Evolutionary conservation across 805 yeast genomes (phyloP), one percentile per base, ranked within the genome.

Genomic region (Starmerella riodocensis): DNA sequence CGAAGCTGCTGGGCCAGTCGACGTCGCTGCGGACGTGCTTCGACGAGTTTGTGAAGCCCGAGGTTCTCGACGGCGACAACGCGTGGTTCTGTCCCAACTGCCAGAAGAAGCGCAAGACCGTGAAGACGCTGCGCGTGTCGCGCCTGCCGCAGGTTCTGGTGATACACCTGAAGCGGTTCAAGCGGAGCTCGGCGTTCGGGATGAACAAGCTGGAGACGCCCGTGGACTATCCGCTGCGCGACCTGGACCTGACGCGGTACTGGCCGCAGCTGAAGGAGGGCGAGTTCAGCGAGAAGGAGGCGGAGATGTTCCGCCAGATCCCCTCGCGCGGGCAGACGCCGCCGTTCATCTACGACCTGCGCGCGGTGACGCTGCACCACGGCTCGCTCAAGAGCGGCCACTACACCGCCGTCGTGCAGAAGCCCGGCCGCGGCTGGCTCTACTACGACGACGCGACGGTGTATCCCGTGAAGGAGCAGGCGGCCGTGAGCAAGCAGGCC

Each of bases 371-470:
- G 13, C 76, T 82, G 48, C 96, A 86, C 58, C 74, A 62, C 45
- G 96, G 96, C 11, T 75, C 79, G 29, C 64, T 86, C 28, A 71
- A 76, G 30, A 80, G 86, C 7, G 96, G 96, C 0, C 96, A 86
- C 58, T 86, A 86, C 58, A 86, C 95, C 0, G 64, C 93, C 1
- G 81, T 66, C 53, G 88, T 82, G 4, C 63, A 74, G 53, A 82
- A 82, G 52, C 75, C 74, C 20, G 55, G 59, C 53, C 29, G 45
- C 37, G 78, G 76, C 1, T 85, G 94, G 94, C 74, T 81, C 51
- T 72, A 75, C 45, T 85, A 77, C 57, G 94, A 85, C 57, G 95
- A 85, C 57, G 69, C 81, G 0, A 70, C 67, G 40, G 76, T 78
- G n/a, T 63, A 71, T 21, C 69, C 64, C 41, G 62, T 66, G 16